phyloP scores from a whole-genome alignment of 306 rosid genomes.

The Quercus dentata region DNA sequence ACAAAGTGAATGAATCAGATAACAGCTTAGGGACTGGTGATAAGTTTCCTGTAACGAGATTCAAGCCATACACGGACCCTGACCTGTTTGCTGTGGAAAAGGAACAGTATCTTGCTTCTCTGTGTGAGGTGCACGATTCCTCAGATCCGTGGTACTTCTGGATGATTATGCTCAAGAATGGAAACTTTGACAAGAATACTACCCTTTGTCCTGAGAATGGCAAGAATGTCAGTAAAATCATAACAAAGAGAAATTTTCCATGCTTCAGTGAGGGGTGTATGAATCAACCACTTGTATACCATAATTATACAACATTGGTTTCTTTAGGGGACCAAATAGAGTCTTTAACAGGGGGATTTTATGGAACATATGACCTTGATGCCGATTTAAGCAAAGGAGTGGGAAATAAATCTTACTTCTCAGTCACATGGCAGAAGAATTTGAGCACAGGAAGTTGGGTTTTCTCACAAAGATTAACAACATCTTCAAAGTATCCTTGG shows the following conservation, averaged over 20 bases:
- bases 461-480: slow-evolving; percentile 36
- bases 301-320: slow-evolving; percentile 35
- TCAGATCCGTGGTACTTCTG: slow-evolving; percentile 51
- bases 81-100: slow-evolving; percentile 45
- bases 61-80: slow-evolving; percentile 32
- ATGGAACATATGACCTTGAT: slow-evolving; percentile 59
- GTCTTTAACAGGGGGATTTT: slow-evolving; percentile 40
- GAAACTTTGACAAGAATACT: slow-evolving; percentile 51
- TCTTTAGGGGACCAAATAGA: slow-evolving; percentile 1
- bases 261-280: slow-evolving; percentile 62
- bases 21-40: slow-evolving; percentile 38
- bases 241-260: slow-evolving; percentile 38
- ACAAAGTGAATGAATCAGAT: slow-evolving; percentile 38
- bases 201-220: slow-evolving; percentile 59
- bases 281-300: slow-evolving; percentile 59
- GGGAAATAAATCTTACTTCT: slow-evolving; percentile 41
- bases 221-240: slow-evolving; percentile 24
- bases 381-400: slow-evolving; percentile 34
- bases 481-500: slow-evolving; percentile 55
- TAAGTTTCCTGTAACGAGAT: slow-evolving; percentile 27
- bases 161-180: slow-evolving; percentile 64
- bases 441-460: slow-evolving; percentile 50
- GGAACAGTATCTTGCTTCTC: slow-evolving; percentile 47
- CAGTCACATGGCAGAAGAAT: slow-evolving; percentile 48
- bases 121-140: slow-evolving; percentile 36